Evolutionary conservation across 1,284 basidiomycete species (phyloP).

Genomic region (Inonotus obliquus): DNA sequence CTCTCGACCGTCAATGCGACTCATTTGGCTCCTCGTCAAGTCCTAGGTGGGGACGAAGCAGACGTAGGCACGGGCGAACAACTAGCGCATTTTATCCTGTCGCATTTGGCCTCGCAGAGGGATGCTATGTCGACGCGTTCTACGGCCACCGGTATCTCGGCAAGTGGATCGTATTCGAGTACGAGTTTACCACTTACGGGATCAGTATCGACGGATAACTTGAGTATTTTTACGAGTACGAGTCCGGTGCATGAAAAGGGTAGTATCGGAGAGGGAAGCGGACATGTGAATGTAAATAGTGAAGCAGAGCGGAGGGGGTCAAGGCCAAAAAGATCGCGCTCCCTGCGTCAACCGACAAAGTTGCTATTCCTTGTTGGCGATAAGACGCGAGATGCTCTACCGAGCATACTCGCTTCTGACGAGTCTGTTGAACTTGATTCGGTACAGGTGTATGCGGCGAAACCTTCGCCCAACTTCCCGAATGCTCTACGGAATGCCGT

Average conservation of each 20-base stretch:
- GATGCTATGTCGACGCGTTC: neutral
- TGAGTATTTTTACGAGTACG: neutral
- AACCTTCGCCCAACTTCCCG: constrained; percentile 48
- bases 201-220: neutral
- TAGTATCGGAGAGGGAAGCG: neutral
- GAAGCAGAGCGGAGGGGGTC: neutral
- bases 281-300: neutral
- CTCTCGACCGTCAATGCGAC: constrained; percentile 23
- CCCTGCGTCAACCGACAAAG: constrained; percentile 19
- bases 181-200: neutral
- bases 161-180: neutral
- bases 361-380: constrained; percentile 76
- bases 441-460: constrained; percentile 66
- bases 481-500: constrained; percentile 38
- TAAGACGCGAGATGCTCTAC: constrained; percentile 71
- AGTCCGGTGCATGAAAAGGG: neutral
- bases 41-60: constrained; percentile 49
- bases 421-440: constrained; percentile 41
- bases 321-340: neutral
- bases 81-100: constrained; percentile 60
- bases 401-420: constrained; percentile 39
- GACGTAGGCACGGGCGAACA: constrained; percentile 53
- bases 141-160: neutral
- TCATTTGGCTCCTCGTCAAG: constrained; percentile 34
- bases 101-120: neutral